These are phyloP conservation scores for Wickerhamia fluorescens DNA, from an alignment of 805 yeast genomes.

Conservation along the genomic window DNA sequence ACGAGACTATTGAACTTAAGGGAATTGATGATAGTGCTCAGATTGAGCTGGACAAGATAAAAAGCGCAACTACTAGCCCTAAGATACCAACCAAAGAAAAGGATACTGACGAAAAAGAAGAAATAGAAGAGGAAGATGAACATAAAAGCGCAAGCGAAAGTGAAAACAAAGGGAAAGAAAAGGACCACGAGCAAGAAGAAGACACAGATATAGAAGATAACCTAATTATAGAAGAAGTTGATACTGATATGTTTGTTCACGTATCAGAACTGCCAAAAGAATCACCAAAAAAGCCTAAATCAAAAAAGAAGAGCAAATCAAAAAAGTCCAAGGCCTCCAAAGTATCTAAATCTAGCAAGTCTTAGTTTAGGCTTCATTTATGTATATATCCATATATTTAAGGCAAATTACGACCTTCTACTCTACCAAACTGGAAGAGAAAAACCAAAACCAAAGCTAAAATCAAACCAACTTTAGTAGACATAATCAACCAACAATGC, in stretches of 20 bases:
- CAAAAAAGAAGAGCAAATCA: background rate
- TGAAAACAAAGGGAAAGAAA: slow-evolving; percentile 4
- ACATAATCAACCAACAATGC: slow-evolving; percentile 12
- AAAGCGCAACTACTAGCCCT: too few relatives aligned
- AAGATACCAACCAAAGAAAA: slow-evolving; percentile 8
- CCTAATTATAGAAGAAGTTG: slow-evolving; percentile 6
- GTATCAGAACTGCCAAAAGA: slow-evolving; percentile 1
- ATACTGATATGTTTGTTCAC: slow-evolving; percentile 3
- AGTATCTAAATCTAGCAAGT: too few relatives aligned
- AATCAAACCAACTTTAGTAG: too few relatives aligned
- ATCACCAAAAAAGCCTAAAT: background rate
- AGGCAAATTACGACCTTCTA: too few relatives aligned
- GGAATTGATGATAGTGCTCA: slow-evolving; percentile 15
- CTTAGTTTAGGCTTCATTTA: too few relatives aligned
- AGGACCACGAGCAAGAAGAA: slow-evolving; percentile 9
- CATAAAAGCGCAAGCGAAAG: too few relatives aligned
- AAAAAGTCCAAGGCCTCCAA: too few relatives aligned
- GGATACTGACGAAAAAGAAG: slow-evolving; percentile 5
- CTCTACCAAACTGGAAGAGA: too few relatives aligned
- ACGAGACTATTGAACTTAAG: slow-evolving; percentile 24
- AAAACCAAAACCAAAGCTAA: too few relatives aligned
- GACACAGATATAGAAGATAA: slow-evolving; percentile 7
- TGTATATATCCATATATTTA: too few relatives aligned
- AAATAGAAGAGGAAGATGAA: slow-evolving; percentile 5
- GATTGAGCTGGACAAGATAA: slow-evolving; percentile 5